A percentile compares a stretch with the other conserved stretches of the same genome.
These are phyloP conservation scores for Exobasidium cylindrosporum DNA, from an alignment of 1,284 basidiomycete genomes.

Conservation along the genomic window DNA sequence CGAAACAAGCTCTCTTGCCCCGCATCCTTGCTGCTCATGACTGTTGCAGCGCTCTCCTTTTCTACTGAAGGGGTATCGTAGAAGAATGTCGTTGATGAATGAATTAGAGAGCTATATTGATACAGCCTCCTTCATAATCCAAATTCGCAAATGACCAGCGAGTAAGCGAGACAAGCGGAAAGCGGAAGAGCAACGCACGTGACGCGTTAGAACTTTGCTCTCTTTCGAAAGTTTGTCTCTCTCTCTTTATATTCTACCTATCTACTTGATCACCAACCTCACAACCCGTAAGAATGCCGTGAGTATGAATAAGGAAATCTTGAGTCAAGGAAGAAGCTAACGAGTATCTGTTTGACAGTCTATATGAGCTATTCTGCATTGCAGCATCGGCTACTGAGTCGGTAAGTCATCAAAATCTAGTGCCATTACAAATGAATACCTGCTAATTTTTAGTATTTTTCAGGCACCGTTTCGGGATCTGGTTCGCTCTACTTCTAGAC, in stretches of 20 bases:
- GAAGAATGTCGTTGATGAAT: too few species aligned
- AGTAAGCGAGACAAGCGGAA: background rate
- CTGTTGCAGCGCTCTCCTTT: background rate
- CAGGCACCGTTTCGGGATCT: slow-evolving; percentile 74
- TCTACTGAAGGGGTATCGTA: background rate
- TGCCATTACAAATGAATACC: background rate
- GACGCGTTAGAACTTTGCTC: background rate
- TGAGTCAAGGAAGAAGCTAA: too few species aligned
- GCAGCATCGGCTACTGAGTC: slow-evolving; percentile 49
- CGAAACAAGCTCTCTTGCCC: slow-evolving; percentile 49
- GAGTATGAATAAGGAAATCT: too few species aligned
- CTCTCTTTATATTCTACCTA: background rate
- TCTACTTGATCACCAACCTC: background rate
- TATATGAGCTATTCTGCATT: slow-evolving; percentile 54
- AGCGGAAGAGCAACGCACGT: background rate
- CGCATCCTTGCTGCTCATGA: slow-evolving; percentile 22
- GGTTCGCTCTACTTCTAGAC: slow-evolving; percentile 69
- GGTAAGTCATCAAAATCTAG: slow-evolving; percentile 17
- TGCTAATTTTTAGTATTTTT: too few species aligned
- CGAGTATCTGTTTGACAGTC: slow-evolving; percentile 26
- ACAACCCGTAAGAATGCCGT: slow-evolving; percentile 8
- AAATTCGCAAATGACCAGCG: too few species aligned
- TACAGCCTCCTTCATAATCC: too few species aligned
- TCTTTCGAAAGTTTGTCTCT: background rate
- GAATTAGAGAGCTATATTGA: too few species aligned